Percentiles rank a stretch among this genome's conserved stretches.
These are phyloP conservation scores for Clonostachys byssicola DNA, from an alignment of 2,329 filamentous ascomycete species.

Conservation along the genomic window DNA sequence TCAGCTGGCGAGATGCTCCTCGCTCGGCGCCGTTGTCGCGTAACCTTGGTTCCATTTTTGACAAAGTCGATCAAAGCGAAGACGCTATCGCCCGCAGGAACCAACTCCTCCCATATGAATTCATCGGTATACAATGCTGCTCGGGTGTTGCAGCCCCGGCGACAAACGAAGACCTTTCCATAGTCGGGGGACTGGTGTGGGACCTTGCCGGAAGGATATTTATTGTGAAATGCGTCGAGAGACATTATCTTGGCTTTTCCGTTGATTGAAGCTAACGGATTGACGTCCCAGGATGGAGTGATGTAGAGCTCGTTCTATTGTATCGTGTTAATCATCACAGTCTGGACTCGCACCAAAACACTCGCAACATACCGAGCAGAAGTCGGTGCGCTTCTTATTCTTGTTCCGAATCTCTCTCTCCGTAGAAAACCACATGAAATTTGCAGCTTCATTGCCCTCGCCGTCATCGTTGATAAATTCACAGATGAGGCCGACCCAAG, in stretches of 20 bases:
- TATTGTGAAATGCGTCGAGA: slow-evolving; percentile 57
- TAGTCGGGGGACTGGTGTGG: slow-evolving; percentile 69
- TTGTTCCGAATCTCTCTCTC: slow-evolving; percentile 85
- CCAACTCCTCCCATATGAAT: slow-evolving; percentile 87
- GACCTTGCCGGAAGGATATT: slow-evolving; percentile 71
- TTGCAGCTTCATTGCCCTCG: slow-evolving; percentile 59
- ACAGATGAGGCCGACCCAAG: slow-evolving; percentile 88
- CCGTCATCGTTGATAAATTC: slow-evolving; percentile 67
- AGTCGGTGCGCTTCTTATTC: slow-evolving; percentile 78
- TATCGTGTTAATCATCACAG: not conserved
- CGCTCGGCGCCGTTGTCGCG: slow-evolving; percentile 26
- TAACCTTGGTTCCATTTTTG: slow-evolving; percentile 68
- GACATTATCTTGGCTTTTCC: slow-evolving; percentile 83
- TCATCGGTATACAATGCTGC: slow-evolving; percentile 90
- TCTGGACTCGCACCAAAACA: not conserved
- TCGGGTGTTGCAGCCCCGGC: slow-evolving; percentile 82
- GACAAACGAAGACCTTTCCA: slow-evolving; percentile 86
- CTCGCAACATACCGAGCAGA: slow-evolving; percentile 50
- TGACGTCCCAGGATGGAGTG: slow-evolving; percentile 80
- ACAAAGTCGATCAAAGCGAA: slow-evolving; percentile 63
- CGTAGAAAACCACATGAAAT: slow-evolving; percentile 94
- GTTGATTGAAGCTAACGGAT: slow-evolving; percentile 84
- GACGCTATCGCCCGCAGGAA: slow-evolving; percentile 61
- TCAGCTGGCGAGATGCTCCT: slow-evolving; percentile 24
- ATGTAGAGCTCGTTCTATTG: slow-evolving; percentile 84